phyloP scores from a whole-genome alignment of 140 eudicot species.

The Stevia rebaudiana region DNA sequence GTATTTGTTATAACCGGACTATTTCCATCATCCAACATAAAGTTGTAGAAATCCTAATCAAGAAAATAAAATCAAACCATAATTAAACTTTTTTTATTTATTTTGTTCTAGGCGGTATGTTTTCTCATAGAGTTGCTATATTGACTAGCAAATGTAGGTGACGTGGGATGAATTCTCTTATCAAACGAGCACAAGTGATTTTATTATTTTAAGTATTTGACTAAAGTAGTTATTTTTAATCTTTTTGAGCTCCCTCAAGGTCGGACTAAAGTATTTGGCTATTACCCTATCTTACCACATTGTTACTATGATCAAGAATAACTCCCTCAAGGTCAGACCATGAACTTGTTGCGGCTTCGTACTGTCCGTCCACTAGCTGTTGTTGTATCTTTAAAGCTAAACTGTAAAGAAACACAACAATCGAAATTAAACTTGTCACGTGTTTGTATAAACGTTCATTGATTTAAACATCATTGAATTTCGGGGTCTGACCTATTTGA shows the following conservation, averaged over 20 bases:
- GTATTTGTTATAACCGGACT: constrained; percentile 34
- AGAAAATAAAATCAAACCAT: not conserved
- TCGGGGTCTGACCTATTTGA: constrained; percentile 45
- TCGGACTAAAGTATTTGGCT: too few relatives aligned
- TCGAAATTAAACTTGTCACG: not conserved
- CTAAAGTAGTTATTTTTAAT: too few relatives aligned
- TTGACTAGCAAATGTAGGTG: too few relatives aligned
- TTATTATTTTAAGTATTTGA: too few relatives aligned
- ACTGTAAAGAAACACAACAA: constrained; percentile 23
- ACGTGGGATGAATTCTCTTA: too few relatives aligned
- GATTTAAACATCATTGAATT: not conserved
- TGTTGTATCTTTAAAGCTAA: constrained; percentile 48
- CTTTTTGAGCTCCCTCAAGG: too few relatives aligned
- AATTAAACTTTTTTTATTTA: too few relatives aligned
- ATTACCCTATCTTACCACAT: constrained; percentile 43
- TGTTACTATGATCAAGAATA: constrained; percentile 31
- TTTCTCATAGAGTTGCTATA: too few relatives aligned
- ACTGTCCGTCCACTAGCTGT: constrained; percentile 40
- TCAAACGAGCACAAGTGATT: too few relatives aligned
- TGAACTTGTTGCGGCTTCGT: constrained; percentile 40
- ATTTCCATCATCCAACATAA: constrained; percentile 40
- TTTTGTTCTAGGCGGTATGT: too few relatives aligned
- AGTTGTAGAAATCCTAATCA: constrained; percentile 71
- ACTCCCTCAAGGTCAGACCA: constrained; percentile 39
- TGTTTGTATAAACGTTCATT: not conserved